These are phyloP conservation scores for Macrophomina pseudophaseolina DNA, from an alignment of 2,329 filamentous ascomycete genomes.

Conservation along the genomic window DNA sequence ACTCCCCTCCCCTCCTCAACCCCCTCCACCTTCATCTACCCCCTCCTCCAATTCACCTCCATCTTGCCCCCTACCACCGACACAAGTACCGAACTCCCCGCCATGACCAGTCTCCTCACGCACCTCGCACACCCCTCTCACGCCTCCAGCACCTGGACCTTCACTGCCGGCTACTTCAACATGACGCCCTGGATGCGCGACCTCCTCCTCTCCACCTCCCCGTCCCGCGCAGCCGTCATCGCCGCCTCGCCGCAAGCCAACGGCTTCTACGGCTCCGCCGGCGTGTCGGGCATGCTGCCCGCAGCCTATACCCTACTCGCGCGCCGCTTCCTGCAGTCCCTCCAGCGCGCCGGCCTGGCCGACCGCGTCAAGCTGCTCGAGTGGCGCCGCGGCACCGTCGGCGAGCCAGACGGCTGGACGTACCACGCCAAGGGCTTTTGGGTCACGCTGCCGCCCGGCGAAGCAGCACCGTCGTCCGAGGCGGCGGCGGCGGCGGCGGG, in stretches of 20 bases:
- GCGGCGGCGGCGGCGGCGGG: constrained; percentile 31
- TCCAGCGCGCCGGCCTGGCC: constrained; percentile 58
- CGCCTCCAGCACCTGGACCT: constrained; percentile 81
- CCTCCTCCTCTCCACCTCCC: constrained; percentile 76
- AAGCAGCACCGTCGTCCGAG: constrained; percentile 30
- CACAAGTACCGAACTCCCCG: constrained; percentile 86
- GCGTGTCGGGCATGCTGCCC: constrained; percentile 87
- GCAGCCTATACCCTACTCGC: constrained; percentile 91
- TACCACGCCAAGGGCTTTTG: constrained; percentile 98
- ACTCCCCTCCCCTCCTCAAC: constrained; percentile 36
- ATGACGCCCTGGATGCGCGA: constrained; percentile 83
- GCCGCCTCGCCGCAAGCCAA: constrained; percentile 94
- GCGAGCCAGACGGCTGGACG: constrained; percentile 85
- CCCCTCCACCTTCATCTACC: constrained; percentile 78
- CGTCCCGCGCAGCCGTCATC: constrained; percentile 76
- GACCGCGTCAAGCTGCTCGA: constrained; percentile 76
- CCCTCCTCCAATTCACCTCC: constrained; percentile 85
- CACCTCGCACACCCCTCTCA: constrained; percentile 71
- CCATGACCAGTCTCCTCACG: constrained; percentile 74
- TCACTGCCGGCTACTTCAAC: constrained; percentile 98
- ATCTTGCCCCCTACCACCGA: constrained; percentile 69
- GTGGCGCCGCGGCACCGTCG: constrained; percentile 83
- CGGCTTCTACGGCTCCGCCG: constrained; percentile 88
- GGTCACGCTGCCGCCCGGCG: constrained; percentile 69
- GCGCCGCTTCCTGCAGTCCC: constrained; percentile 74